Evolutionary conservation across 75 land plant genomes (phyloP).

Genomic region (Isoetes taiwanensis): DNA sequence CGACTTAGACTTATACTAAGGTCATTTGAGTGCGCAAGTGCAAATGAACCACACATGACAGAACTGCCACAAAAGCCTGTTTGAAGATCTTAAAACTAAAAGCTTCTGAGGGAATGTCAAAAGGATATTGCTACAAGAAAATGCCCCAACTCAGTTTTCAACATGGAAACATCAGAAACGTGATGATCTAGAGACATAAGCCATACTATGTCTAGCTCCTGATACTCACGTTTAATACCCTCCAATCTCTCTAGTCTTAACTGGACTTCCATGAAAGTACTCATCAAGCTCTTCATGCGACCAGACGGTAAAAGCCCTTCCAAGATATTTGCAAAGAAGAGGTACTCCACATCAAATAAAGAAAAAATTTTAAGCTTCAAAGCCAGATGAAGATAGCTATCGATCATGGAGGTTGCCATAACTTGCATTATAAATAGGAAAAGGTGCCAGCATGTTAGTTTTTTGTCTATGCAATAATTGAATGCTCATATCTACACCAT

Average conservation of each 20-base stretch:
- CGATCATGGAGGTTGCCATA: no score
- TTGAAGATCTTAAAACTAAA: slow-evolving; percentile 95
- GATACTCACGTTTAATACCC: slow-evolving; percentile 81
- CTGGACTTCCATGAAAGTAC: slow-evolving; percentile 80
- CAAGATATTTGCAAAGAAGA: no score
- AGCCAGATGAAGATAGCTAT: no score
- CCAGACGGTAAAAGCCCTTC: no score
- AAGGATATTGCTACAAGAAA: slow-evolving; percentile 84
- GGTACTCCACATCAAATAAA: no score
- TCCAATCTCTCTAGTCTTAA: slow-evolving; percentile 76
- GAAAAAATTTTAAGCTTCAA: no score
- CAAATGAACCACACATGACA: slow-evolving; percentile 97
- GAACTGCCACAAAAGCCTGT: slow-evolving; percentile 98
- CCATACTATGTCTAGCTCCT: slow-evolving; percentile 98
- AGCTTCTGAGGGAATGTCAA: slow-evolving; percentile 95
- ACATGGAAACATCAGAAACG: neutral
- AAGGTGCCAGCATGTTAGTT: no score
- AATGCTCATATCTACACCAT: no score
- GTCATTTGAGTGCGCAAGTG: no score
- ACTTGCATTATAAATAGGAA: no score
- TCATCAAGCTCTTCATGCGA: slow-evolving; percentile 54
- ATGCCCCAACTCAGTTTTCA: neutral
- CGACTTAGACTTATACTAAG: no score
- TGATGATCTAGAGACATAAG: slow-evolving; percentile 57
- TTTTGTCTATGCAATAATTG: no score